Evolutionary conservation across 2,329 filamentous ascomycete species (phyloP), one percentile per base, ranked within the genome.

Genomic region (Aspergillus unguis): DNA sequence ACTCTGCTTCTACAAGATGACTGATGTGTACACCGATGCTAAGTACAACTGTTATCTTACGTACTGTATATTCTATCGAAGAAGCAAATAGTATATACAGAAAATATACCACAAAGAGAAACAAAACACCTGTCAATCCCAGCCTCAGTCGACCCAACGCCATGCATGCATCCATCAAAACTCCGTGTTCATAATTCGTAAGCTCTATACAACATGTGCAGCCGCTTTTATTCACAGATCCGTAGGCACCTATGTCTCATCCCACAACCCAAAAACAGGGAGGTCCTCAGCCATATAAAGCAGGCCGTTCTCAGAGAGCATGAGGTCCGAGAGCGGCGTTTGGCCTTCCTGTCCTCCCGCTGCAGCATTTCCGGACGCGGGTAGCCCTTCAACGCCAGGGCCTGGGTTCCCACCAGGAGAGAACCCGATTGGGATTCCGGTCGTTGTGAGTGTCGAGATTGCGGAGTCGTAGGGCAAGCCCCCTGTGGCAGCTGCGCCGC

Each of bases 271-370:
- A 50, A 69, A 68, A 1, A 66, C 61, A 0, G 65, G 64, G 6
- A 69, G 54, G 48, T 69, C 67, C 31, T 70, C 67, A 0, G 67
- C 66, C 63, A 68, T 66, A 32, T 70, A 70, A 5, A 70, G 50
- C 10, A 70, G 56, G 1, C 66, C 66, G 37, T 68, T 68, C 4
- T 68, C 66, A 0, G 67, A 62, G 11, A 70, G 58, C 4, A 70
- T 61, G 36, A 68, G 55, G 50, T 68, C 67, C 3, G 67, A 70
- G 3, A 68, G 54, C 1, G 67, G 67, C 1, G 67, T 69, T 10
- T 65, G 66, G 5, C 63, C 62, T 7, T 25, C 36, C 6, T 23
- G n/a, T 26, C 17, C 17, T 7, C 36, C 36, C 9, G 5, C 33
- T 11, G 9, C 9, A 11, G 9, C 33, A 6, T 36, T 10, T 36